Conservation (phyloP, 768 basidiomycete species). For the Panaeolus cyanescens region DNA sequence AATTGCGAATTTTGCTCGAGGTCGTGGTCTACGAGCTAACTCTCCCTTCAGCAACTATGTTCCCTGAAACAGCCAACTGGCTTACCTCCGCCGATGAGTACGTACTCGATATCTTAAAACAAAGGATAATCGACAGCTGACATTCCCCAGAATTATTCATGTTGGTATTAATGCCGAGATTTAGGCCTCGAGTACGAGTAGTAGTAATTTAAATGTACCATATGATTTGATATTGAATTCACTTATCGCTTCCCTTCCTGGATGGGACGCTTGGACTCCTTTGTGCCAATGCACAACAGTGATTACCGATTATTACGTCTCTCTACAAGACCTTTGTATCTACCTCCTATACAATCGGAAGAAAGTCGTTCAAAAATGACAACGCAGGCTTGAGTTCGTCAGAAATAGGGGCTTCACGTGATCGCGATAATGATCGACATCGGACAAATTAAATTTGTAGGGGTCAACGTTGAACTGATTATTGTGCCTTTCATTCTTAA, state of each 20-base stretch:
- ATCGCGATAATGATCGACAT: slow-evolving; percentile 4
- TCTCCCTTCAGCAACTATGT: slow-evolving; percentile 47
- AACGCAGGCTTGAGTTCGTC: too few relatives aligned
- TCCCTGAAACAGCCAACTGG: slow-evolving; percentile 66
- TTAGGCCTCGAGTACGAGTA: slow-evolving; percentile 24
- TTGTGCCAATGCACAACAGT: too few relatives aligned
- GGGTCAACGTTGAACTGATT: background rate
- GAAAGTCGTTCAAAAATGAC: too few relatives aligned
- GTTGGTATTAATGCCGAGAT: slow-evolving; percentile 59
- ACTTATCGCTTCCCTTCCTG: too few relatives aligned
- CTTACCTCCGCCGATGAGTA: slow-evolving; percentile 58
- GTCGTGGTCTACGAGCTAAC: background rate
- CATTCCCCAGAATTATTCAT: slow-evolving; percentile 47
- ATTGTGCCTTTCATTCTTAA: background rate
- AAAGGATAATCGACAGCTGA: background rate
- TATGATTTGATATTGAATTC: too few relatives aligned
- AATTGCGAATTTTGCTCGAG: slow-evolving; percentile 1
- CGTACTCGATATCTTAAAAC: slow-evolving; percentile 15
- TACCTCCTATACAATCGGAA: too few relatives aligned
- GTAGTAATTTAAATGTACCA: too few relatives aligned
- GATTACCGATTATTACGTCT: too few relatives aligned
- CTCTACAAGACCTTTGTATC: too few relatives aligned
- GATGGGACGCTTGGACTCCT: too few relatives aligned
- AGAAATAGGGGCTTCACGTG: background rate
- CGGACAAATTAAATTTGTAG: slow-evolving; percentile 1